Conservation (phyloP, 805 yeast genomes). For the Starmerella floris region DNA sequence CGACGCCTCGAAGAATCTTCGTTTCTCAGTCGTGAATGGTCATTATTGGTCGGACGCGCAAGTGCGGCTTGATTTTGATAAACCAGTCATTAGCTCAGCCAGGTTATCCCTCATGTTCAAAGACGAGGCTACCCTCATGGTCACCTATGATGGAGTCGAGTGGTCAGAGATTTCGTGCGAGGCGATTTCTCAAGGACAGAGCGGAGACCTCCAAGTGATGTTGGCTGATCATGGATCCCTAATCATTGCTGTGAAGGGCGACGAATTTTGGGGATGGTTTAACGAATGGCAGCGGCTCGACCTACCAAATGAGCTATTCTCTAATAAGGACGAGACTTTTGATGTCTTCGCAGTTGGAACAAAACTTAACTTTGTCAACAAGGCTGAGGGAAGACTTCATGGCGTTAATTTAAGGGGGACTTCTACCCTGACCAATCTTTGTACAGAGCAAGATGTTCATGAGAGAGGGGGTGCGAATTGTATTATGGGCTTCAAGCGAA, state of each 20-base stretch:
- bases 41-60: background rate
- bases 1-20: background rate
- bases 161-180: background rate
- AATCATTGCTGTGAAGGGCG: background rate
- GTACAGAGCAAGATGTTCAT: too few species aligned
- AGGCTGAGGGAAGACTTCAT: too few species aligned
- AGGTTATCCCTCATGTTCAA: background rate
- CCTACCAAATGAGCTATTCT: too few species aligned
- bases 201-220: background rate
- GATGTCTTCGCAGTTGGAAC: too few species aligned
- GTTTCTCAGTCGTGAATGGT: background rate
- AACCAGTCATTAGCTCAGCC: background rate
- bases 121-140: background rate
- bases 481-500: too few species aligned
- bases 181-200: background rate
- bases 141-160: background rate
- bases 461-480: too few species aligned
- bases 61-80: background rate
- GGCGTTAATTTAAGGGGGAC: too few species aligned
- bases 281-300: background rate
- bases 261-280: background rate
- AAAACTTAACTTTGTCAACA: too few species aligned
- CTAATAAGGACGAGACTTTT: too few species aligned
- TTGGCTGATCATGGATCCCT: background rate
- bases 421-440: too few species aligned